Evolutionary conservation across 2,329 filamentous ascomycete species (phyloP).

Genomic region (Fusarium torreyae): DNA sequence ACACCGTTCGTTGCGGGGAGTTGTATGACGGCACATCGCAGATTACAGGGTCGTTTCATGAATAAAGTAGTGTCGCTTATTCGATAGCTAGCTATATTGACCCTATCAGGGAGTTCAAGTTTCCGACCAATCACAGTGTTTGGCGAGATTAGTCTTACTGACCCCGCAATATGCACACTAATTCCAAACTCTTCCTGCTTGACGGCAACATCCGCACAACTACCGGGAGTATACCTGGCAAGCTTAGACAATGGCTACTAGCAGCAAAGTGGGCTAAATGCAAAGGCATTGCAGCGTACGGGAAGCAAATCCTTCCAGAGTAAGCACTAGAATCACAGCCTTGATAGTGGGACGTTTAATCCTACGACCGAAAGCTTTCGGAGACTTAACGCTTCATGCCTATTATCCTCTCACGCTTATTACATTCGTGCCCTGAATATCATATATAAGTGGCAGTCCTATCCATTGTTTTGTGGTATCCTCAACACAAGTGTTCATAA

Average conservation of each 20-base stretch:
- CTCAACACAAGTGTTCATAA: background rate
- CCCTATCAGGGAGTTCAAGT: too few species aligned
- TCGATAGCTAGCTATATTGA: too few species aligned
- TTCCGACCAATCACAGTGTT: too few species aligned
- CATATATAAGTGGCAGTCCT: background rate
- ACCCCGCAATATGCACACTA: background rate
- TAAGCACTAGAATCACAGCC: background rate
- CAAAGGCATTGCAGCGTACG: background rate
- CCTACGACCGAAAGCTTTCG: background rate
- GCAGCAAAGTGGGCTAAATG: background rate
- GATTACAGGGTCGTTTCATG: too few species aligned
- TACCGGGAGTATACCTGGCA: too few species aligned
- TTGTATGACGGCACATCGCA: too few species aligned
- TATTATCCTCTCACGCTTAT: background rate
- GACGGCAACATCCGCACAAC: too few species aligned
- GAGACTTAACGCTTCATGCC: background rate
- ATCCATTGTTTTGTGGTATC: background rate
- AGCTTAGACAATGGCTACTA: background rate
- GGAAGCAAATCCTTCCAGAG: background rate
- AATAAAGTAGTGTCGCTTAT: too few species aligned
- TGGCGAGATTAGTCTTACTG: background rate
- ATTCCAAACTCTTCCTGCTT: background rate
- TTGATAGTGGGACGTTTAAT: background rate
- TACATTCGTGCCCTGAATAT: background rate
- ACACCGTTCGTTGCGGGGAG: too few species aligned